Evolutionary conservation across 495 filamentous ascomycete genomes (phyloP).

Genomic region (Penicillium crystallinum): DNA sequence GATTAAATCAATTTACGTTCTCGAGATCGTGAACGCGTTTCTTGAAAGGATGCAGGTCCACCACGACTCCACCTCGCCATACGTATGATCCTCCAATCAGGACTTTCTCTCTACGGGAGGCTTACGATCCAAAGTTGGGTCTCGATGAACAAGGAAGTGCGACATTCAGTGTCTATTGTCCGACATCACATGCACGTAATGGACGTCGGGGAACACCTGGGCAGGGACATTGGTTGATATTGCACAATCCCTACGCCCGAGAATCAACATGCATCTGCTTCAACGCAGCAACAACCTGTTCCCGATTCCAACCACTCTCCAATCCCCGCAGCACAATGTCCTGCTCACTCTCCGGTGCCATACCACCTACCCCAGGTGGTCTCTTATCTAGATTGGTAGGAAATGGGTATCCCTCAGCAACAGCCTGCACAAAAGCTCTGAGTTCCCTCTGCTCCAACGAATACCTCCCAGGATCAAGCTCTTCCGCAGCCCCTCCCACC

Average conservation of each 20-base stretch:
- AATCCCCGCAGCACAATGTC: conserved; percentile 42
- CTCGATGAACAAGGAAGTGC: too few relatives aligned
- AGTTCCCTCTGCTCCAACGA: conserved; percentile 11
- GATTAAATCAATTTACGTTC: background rate
- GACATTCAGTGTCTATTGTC: background rate
- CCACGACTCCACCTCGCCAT: conserved; percentile 9
- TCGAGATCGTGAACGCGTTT: background rate
- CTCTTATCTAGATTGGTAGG: conserved; percentile 51
- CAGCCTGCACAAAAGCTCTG: conserved; percentile 34
- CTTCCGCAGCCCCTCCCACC: conserved; percentile 26
- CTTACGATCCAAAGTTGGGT: background rate
- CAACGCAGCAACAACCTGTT: conserved; percentile 33
- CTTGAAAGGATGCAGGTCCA: conserved; percentile 17
- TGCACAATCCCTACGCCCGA: too few relatives aligned
- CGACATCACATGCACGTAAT: background rate
- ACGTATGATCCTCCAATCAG: conserved; percentile 9
- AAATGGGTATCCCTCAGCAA: conserved; percentile 54
- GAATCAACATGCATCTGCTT: conserved; percentile 32
- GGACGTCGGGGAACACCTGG: too few relatives aligned
- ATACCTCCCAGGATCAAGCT: conserved; percentile 20
- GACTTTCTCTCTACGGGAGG: background rate
- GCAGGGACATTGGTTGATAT: too few relatives aligned
- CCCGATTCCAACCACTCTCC: conserved; percentile 30
- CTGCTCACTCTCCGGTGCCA: conserved; percentile 53
- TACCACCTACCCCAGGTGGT: conserved; percentile 44